Conservation (phyloP, 2,329 filamentous ascomycete genomes). For the Epichloe sibirici region DNA sequence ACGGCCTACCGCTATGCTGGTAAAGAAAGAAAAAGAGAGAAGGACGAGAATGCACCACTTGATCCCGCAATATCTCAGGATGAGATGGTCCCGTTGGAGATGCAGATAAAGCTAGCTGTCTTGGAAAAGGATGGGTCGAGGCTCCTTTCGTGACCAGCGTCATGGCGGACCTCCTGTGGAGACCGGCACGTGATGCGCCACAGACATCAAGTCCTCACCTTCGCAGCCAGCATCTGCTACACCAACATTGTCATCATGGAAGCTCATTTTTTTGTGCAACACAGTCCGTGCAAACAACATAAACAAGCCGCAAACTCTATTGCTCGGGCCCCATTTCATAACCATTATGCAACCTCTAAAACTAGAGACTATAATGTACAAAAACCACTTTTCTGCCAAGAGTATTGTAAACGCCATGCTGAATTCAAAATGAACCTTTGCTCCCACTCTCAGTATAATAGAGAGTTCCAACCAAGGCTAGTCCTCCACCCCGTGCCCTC, state of each 20-base stretch:
- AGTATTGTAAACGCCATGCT: conserved; percentile 10
- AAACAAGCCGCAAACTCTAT: too few species aligned
- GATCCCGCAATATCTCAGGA: conserved; percentile 6
- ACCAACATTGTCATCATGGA: background rate
- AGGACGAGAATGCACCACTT: background rate
- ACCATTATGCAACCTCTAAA: conserved; percentile 2
- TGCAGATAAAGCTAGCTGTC: background rate
- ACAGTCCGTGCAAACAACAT: too few species aligned
- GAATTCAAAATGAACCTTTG: conserved; percentile 9
- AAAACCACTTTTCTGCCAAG: background rate
- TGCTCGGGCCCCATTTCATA: background rate
- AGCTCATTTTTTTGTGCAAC: too few species aligned
- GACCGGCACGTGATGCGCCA: conserved; percentile 16
- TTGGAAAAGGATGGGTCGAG: conserved; percentile 11
- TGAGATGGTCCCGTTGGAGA: conserved; percentile 19
- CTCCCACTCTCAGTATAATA: background rate
- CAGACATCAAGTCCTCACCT: too few species aligned
- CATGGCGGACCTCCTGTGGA: conserved; percentile 14
- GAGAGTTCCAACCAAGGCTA: background rate
- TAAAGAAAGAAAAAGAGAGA: background rate
- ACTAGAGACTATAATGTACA: conserved; percentile 1
- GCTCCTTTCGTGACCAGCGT: conserved; percentile 17
- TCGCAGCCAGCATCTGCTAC: background rate
- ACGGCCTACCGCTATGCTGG: background rate
- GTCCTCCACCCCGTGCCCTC: background rate